Evolutionary conservation across 768 basidiomycete species (phyloP).

Genomic region (Mycena rosella): DNA sequence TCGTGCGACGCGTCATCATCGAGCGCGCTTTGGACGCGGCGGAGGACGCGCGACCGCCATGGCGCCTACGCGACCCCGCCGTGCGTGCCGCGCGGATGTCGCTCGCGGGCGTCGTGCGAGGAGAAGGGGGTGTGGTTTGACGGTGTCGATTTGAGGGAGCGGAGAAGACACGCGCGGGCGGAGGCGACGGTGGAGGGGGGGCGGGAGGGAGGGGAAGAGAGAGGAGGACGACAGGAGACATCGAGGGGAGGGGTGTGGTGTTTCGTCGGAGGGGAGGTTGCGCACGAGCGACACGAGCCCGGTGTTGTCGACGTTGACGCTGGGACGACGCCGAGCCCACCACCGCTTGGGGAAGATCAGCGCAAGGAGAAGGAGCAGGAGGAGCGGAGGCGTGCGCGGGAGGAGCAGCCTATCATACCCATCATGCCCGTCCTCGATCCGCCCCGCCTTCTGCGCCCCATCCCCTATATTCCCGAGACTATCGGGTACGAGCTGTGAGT

Average conservation of each 20-base stretch:
- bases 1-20: slow-evolving; percentile 53
- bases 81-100: slow-evolving; percentile 67
- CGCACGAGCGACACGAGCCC: slow-evolving; percentile 75
- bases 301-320: slow-evolving; percentile 77
- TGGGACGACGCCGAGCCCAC: slow-evolving; percentile 87
- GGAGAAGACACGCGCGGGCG: slow-evolving; percentile 54
- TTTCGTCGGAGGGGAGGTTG: slow-evolving; percentile 55
- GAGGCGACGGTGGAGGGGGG: slow-evolving; percentile 37
- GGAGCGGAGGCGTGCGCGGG: background rate
- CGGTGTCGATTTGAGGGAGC: slow-evolving; percentile 76
- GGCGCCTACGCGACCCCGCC: slow-evolving; percentile 60
- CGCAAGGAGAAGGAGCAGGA: slow-evolving; percentile 46
- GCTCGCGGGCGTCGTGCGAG: slow-evolving; percentile 72
- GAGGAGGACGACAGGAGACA: slow-evolving; percentile 38
- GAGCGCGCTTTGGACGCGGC: slow-evolving; percentile 63
- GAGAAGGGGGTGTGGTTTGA: slow-evolving; percentile 80
- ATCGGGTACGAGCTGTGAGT: slow-evolving; percentile 64
- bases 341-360: slow-evolving; percentile 55
- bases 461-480: slow-evolving; percentile 77
- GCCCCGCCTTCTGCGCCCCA: slow-evolving; percentile 71
- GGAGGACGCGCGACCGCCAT: background rate
- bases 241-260: slow-evolving; percentile 55
- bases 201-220: slow-evolving; percentile 42
- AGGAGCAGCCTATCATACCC: slow-evolving; percentile 46
- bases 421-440: slow-evolving; percentile 74